These are phyloP conservation scores for Populus simonii DNA, from an alignment of 345 rosid genomes.

Conservation along the genomic window DNA sequence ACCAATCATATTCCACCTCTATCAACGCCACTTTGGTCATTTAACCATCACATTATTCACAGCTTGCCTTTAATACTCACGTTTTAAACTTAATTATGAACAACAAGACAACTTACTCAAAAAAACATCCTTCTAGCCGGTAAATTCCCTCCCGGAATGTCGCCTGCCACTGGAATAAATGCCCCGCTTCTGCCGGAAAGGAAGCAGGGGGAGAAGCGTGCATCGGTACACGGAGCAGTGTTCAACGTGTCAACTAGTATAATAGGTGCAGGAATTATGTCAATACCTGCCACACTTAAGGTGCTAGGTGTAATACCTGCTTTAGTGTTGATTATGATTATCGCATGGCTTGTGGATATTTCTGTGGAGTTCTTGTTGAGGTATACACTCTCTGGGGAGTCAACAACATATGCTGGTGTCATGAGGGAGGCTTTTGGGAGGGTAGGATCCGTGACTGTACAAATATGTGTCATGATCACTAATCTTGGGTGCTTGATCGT, in stretches of 20 bases:
- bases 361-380: constrained; percentile 77
- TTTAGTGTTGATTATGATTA: constrained; percentile 41
- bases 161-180: constrained; percentile 37
- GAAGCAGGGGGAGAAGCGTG: constrained; percentile 25
- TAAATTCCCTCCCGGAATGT: constrained; percentile 31
- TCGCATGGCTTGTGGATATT: constrained; percentile 66
- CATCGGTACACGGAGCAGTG: constrained; percentile 69
- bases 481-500: constrained; percentile 74
- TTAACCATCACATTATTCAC: neutral
- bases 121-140: neutral
- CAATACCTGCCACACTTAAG: constrained; percentile 77
- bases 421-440: constrained; percentile 83
- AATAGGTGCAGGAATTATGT: constrained; percentile 91
- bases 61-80: neutral
- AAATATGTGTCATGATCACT: constrained; percentile 57
- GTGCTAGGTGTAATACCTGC: constrained; percentile 86
- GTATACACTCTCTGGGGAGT: constrained; percentile 52
- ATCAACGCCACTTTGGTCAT: constrained; percentile 23
- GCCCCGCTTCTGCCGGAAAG: constrained; percentile 52
- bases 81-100: constrained; percentile 13
- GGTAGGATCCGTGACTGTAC: constrained; percentile 55
- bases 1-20: neutral
- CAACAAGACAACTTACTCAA: constrained; percentile 22
- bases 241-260: constrained; percentile 84
- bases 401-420: constrained; percentile 70